Conservation (phyloP, 2,329 filamentous ascomycete genomes). For the Hymenoscyphus linearis region DNA sequence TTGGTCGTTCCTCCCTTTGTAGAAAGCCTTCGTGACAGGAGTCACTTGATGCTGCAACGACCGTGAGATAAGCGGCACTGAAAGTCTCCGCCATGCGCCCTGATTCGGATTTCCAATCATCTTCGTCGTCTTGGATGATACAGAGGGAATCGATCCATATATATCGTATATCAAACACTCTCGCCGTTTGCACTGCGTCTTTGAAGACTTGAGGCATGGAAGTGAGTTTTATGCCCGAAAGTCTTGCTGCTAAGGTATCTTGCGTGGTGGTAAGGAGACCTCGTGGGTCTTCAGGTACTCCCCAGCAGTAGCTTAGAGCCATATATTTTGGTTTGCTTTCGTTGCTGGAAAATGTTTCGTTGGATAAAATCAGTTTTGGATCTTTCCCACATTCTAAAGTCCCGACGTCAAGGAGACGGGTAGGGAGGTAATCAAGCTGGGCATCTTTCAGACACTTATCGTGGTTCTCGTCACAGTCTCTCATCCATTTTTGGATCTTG, state of each 20-base stretch:
- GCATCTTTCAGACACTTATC: conserved; percentile 2
- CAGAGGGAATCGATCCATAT: conserved; percentile 34
- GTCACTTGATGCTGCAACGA: conserved; percentile 12
- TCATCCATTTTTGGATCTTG: conserved; percentile 10
- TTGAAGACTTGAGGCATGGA: conserved; percentile 18
- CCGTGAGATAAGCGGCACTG: conserved; percentile 16
- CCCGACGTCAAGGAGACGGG: conserved; percentile 9
- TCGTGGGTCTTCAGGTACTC: conserved; percentile 1
- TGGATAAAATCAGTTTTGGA: not conserved
- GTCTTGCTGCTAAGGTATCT: conserved; percentile 2
- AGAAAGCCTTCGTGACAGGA: conserved; percentile 15
- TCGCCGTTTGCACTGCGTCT: conserved; percentile 10
- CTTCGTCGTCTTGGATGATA: conserved; percentile 30
- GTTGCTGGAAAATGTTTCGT: not conserved
- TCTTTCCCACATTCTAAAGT: not conserved
- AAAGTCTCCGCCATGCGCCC: conserved; percentile 26
- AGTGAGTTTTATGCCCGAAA: not conserved
- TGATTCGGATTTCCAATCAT: conserved; percentile 29
- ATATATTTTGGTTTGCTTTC: conserved; percentile 1
- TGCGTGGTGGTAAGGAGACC: conserved; percentile 14
- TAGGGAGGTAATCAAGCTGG: conserved; percentile 3
- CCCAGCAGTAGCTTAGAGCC: conserved; percentile 17
- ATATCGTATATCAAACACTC: conserved; percentile 26
- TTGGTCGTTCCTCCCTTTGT: not conserved
- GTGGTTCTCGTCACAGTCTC: conserved; percentile 5